Percentiles rank a stretch among this genome's conserved stretches.
Evolutionary conservation across 2,329 filamentous ascomycete species (phyloP).

Genomic region (Colletotrichum musae): DNA sequence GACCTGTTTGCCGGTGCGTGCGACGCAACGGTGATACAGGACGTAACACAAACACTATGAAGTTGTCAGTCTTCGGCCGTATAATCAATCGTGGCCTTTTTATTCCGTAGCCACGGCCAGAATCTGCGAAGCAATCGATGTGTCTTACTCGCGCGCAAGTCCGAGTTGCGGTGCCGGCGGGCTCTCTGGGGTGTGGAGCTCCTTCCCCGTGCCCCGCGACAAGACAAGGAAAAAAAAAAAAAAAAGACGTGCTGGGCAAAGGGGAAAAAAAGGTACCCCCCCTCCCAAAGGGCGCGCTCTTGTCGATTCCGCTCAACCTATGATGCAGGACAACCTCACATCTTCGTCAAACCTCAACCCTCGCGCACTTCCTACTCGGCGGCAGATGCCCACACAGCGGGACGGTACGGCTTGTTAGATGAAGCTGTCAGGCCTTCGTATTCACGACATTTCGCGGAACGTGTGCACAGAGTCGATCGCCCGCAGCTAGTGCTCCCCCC

Average conservation of each 20-base stretch:
- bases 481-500: slow-evolving; percentile 25
- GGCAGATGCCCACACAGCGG: slow-evolving; percentile 9
- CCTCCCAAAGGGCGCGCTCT: slow-evolving; percentile 15
- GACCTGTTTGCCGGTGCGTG: neutral
- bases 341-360: neutral
- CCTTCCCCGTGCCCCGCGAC: slow-evolving; percentile 21
- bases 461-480: slow-evolving; percentile 19
- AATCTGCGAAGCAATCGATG: neutral
- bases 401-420: slow-evolving; percentile 12
- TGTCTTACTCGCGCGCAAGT: slow-evolving; percentile 11
- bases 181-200: slow-evolving; percentile 21
- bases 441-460: slow-evolving; percentile 19
- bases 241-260: neutral
- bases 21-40: neutral
- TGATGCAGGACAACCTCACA: slow-evolving; percentile 18
- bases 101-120: neutral
- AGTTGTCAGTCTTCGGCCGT: neutral
- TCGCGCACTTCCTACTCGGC: neutral
- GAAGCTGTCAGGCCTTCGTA: slow-evolving; percentile 19
- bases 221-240: slow-evolving; percentile 1
- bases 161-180: neutral
- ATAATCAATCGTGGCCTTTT: neutral
- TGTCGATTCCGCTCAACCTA: slow-evolving; percentile 6
- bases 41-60: neutral
- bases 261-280: neutral